Conservation (phyloP, 768 basidiomycete genomes). For the Mycena rosella region DNA sequence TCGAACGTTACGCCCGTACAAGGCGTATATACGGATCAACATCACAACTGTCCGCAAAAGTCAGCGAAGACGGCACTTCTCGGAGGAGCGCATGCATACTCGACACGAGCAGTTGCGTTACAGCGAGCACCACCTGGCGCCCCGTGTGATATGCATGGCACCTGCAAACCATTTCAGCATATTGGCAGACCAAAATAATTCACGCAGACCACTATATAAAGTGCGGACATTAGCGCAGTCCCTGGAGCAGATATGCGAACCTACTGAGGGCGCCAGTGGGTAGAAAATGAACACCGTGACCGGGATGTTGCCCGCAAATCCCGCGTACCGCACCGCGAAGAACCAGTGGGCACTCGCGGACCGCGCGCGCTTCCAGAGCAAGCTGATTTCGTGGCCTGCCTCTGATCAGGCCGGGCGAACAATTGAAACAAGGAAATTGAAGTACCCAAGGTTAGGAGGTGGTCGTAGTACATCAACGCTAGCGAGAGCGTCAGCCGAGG, state of each 20-base stretch:
- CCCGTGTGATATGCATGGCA: conserved; percentile 13
- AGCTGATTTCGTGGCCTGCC: conserved; percentile 18
- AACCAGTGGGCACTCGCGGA: conserved; percentile 18
- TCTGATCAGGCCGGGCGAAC: too few relatives aligned
- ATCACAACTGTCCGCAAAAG: conserved; percentile 25
- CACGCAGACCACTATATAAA: neutral
- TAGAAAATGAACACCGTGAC: conserved; percentile 20
- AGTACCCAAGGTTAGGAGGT: conserved; percentile 8
- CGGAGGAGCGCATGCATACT: neutral
- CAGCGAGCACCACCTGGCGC: conserved; percentile 23
- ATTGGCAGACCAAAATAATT: neutral
- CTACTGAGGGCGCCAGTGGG: neutral
- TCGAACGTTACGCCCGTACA: conserved; percentile 9
- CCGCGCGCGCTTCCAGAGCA: conserved; percentile 16
- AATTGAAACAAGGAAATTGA: neutral
- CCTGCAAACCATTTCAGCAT: neutral
- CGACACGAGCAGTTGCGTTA: conserved; percentile 20
- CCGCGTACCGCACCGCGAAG: conserved; percentile 18
- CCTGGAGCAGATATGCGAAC: neutral
- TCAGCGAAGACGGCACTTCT: neutral
- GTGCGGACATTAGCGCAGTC: neutral
- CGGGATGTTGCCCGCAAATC: conserved; percentile 21
- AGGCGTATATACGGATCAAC: neutral
- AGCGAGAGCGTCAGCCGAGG: neutral
- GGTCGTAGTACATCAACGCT: conserved; percentile 20